Base-by-base conservation (phyloP, 2,329 filamentous ascomycete genomes). In the Pseudogymnoascus verrucosus region DNA sequence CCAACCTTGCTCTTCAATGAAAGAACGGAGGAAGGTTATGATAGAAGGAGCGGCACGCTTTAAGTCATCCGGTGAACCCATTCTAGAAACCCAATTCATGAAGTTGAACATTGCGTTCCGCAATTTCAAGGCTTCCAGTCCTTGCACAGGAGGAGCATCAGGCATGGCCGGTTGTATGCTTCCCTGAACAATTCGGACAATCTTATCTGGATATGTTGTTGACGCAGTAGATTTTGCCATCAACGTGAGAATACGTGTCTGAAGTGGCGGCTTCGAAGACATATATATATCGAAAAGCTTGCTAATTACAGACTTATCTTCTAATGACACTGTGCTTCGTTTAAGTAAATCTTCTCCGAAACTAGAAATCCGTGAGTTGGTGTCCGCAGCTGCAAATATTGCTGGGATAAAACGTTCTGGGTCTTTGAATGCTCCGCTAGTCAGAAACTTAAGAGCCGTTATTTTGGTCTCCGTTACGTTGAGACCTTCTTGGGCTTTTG, bases 291-390 rank as follows among this genome's bases (percentile, higher is more conserved):
- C 76, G 69, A 92, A 93, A 2, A 98, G 78, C 14, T 82, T 79
- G 63, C 82, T 77, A 2, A 96, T 80, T 1, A 92, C 75, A 0
- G 74, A 69, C 8, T 79, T 70, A 66, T 91, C 83, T 73, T 98
- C 93, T 26, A 97, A 78, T 7, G 89, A 86, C 7, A 90, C 83
- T 1, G 85, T 82, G 31, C 85, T 89, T 67, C 93, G 83, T 76
- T 97, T 99, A 67, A 98, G 76, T 60, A 96, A 84, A 69, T 96
- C 92, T 64, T 97, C 91, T 0, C 90, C 93, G n/a, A 91, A 78
- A n/a, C 89, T 86, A 10, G 90, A 87, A 39, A 97, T 87, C 7
- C 89, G 84, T 37, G 88, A 91, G 68, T 97, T 95, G 1, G 87
- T 79, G 75, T 93, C 93, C 0, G 91, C 88, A 26, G 91, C 88